These are phyloP conservation scores for Astrocystis sublimbata DNA, from an alignment of 495 filamentous ascomycete genomes.

Conservation along the genomic window DNA sequence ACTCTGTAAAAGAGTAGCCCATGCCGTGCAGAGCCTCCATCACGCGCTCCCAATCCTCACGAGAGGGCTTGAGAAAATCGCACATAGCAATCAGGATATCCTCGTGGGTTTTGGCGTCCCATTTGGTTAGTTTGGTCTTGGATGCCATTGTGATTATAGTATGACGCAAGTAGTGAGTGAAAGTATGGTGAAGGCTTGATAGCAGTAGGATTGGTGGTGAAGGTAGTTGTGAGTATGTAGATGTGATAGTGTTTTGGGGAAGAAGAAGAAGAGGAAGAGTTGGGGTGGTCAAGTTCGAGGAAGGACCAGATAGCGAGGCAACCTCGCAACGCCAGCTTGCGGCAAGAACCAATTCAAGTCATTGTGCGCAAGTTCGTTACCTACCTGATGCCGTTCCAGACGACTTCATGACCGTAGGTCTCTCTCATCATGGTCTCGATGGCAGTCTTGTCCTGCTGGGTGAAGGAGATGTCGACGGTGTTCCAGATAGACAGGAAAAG, in stretches of 20 bases:
- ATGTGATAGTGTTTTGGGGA: not conserved
- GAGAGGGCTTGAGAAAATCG: slow-evolving; percentile 22
- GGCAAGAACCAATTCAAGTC: not conserved
- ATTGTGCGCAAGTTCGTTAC: slow-evolving; percentile 6
- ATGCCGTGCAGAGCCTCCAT: slow-evolving; percentile 18
- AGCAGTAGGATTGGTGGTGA: not conserved
- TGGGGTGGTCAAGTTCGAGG: not conserved
- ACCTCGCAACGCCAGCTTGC: not conserved
- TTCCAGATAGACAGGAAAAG: slow-evolving; percentile 32
- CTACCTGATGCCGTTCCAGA: slow-evolving; percentile 43
- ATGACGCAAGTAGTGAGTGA: not conserved
- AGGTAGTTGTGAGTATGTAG: not conserved
- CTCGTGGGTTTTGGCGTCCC: slow-evolving; percentile 26
- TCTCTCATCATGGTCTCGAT: slow-evolving; percentile 28
- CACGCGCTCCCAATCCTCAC: slow-evolving; percentile 22
- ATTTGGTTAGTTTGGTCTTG: slow-evolving; percentile 18
- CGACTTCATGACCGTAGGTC: slow-evolving; percentile 25
- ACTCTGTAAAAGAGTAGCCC: slow-evolving; percentile 30
- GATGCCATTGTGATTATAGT: slow-evolving; percentile 24
- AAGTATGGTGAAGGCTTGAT: too few species aligned
- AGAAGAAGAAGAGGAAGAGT: not conserved
- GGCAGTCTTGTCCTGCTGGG: slow-evolving; percentile 32
- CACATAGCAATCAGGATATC: slow-evolving; percentile 30
- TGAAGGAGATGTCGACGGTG: slow-evolving; percentile 16
- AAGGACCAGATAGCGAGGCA: not conserved